Evolutionary conservation across 345 rosid genomes (phyloP).

Genomic region (Brassica napus): Da-Ae NC_063435.1:29098501-29099000

Average conservation of each 20-base stretch:
- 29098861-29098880: neutral
- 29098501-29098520: neutral
- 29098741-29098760: neutral
- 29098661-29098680: neutral
- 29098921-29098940: neutral
- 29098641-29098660: neutral
- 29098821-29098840: neutral
- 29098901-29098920: neutral
- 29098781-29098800: neutral
- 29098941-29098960: neutral
- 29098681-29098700: neutral
- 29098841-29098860: neutral
- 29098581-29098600: neutral
- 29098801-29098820: neutral
- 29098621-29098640: neutral
- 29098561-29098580: neutral
- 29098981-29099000: neutral
- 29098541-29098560: neutral
- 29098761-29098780: neutral
- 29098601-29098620: neutral
- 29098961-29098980: neutral
- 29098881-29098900: neutral
- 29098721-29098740: neutral
- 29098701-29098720: neutral
- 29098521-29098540: neutral